Evolutionary conservation across 2,329 filamentous ascomycete genomes (phyloP), one percentile per base, ranked within the genome.

Genomic region (Chaetomium olivaceum): DNA sequence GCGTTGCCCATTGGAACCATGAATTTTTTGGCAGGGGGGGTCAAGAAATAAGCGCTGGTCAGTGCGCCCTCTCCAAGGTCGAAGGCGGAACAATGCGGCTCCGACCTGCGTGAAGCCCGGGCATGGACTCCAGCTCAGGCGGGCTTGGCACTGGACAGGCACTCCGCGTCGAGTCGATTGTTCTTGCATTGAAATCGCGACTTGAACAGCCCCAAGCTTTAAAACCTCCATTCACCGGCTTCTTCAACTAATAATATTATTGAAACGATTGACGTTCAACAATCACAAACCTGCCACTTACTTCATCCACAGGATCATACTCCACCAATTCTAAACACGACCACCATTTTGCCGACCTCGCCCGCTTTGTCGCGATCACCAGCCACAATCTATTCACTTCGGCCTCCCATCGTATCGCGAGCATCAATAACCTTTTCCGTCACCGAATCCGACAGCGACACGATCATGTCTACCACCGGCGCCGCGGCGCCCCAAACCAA

Each of bases 401-500:
- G 19, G 21, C 33, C 9, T 43, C 39, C 39, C 39, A 21, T 62
- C 61, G 43, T 12, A 36, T 56, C 39, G 55, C 61, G 48, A 61
- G 50, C 23, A 61, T 61, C 63, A 5, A 51, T 43, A 59, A 33
- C 12, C 11, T 12, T 16, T 43, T 29, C 19, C n/a, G 0, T 8
- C 21, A n/a, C 1, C 33, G 6, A 57, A 23, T 12, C 16, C 31
- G 36, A 23, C 27, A 57, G 11, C 14, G 19, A 5, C 54, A 51
- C 23, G 21, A 58, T 62, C 56, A 78, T 78, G 73, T 74, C 76
- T 55, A 64, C 68, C 57, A 31, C 67, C 14, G 71, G 74, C 52
- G 73, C 59, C 43, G 12, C 64, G 31, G 61, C 76, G 36, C 78
- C 83, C 8, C 84, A 87, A 71, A 80, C 83, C 11, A 88, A 88